Evolutionary conservation across 768 basidiomycete species (phyloP).

Genomic region (Tulasnella sp.): DNA sequence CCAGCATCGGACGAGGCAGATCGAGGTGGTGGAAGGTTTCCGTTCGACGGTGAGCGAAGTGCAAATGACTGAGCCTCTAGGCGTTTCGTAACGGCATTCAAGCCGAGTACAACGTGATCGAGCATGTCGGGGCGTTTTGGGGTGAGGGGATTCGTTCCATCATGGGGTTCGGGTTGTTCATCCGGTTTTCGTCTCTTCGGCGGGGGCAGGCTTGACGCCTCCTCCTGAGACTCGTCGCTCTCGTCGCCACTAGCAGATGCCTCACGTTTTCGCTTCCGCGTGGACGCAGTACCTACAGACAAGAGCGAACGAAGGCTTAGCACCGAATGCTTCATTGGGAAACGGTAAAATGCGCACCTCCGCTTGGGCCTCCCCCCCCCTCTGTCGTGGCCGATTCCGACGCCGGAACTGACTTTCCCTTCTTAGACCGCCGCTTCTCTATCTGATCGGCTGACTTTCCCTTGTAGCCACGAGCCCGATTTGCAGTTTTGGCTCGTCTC

Average conservation of each 20-base stretch:
- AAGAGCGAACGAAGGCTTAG: neutral
- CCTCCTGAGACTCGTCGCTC: neutral
- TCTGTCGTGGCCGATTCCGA: neutral
- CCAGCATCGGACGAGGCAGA: neutral
- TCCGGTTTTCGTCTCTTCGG: constrained; percentile 22
- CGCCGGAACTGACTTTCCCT: neutral
- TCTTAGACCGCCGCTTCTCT: neutral
- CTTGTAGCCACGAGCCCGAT: neutral
- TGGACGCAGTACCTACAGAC: neutral
- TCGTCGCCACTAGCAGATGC: neutral
- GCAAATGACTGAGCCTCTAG: constrained; percentile 59
- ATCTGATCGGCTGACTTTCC: neutral
- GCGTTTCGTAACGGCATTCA: constrained; percentile 76
- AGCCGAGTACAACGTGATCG: constrained; percentile 62
- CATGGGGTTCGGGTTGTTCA: neutral
- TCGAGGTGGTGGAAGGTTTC: constrained; percentile 25
- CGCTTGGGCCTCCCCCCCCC: neutral
- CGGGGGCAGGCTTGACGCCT: neutral
- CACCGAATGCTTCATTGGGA: too few species aligned
- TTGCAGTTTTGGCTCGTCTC: neutral
- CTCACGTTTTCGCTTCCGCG: neutral
- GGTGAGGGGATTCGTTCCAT: neutral
- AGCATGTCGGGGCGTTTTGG: constrained; percentile 49
- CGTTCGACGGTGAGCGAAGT: constrained; percentile 22
- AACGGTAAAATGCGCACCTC: neutral